phyloP scores from a whole-genome alignment of 257 asterid genomes.

The Jacaranda mimosifolia region DNA sequence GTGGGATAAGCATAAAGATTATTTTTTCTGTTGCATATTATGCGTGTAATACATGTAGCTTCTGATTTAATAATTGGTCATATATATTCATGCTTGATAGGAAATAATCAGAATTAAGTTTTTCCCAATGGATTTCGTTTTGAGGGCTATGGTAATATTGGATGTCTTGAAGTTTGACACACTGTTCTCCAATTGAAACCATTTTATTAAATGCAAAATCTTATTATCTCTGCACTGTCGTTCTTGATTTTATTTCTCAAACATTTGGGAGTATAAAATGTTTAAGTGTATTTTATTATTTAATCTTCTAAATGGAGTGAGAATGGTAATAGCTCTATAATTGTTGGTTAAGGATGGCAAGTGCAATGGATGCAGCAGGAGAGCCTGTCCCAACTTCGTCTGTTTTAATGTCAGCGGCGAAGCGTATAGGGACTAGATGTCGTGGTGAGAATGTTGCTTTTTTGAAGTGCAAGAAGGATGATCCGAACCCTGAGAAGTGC shows the following conservation, averaged over 20 bases:
- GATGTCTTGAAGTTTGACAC: background rate
- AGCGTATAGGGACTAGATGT: conserved; percentile 68
- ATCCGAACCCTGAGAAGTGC: conserved; percentile 75
- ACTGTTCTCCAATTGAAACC: background rate
- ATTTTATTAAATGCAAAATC: background rate
- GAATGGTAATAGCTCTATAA: background rate
- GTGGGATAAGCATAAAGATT: background rate
- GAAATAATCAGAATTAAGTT: background rate
- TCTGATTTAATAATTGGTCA: background rate
- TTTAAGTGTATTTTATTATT: background rate
- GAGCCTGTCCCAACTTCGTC: conserved; percentile 71
- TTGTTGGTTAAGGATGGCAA: conserved; percentile 47
- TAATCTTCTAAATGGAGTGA: background rate
- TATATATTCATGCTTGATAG: background rate
- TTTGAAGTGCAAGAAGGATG: conserved; percentile 74
- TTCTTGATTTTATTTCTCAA: background rate
- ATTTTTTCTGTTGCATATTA: no score
- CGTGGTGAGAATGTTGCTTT: conserved; percentile 68
- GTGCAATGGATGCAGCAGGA: conserved; percentile 56
- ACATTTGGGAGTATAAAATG: background rate
- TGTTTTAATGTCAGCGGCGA: conserved; percentile 66
- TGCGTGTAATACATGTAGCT: background rate
- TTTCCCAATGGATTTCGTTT: background rate
- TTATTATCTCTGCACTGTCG: background rate
- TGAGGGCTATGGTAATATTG: background rate